phyloP scores from a whole-genome alignment of 352 stramenopile genomes.

The Phytopythium vexans region DNA sequence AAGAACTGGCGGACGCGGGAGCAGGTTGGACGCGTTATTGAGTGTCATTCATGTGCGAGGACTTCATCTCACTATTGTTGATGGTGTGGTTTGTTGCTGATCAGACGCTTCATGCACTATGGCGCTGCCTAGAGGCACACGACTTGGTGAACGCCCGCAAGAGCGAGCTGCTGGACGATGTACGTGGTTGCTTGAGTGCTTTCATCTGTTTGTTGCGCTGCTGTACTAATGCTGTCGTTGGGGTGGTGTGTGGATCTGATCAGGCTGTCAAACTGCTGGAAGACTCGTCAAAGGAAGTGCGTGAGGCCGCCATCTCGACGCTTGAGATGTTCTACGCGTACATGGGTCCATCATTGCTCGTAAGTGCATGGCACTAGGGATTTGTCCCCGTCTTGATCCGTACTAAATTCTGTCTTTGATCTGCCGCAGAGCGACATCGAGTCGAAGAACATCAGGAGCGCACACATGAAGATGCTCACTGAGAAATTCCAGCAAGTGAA shows the following conservation, averaged over 20 bases:
- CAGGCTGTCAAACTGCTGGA: slow-evolving; percentile 67
- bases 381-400: neutral
- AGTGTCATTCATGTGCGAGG: neutral
- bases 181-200: slow-evolving; percentile 18
- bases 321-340: slow-evolving; percentile 76
- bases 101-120: slow-evolving; percentile 65
- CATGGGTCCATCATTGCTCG: slow-evolving; percentile 66
- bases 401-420: neutral
- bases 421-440: slow-evolving; percentile 52
- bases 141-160: slow-evolving; percentile 46
- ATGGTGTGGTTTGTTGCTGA: neutral
- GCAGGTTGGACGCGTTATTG: slow-evolving; percentile 33
- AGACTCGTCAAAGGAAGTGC: slow-evolving; percentile 84
- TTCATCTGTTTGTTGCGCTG: neutral
- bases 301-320: slow-evolving; percentile 57
- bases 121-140: slow-evolving; percentile 54
- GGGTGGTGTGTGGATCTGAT: neutral
- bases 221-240: neutral
- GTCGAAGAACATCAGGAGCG: slow-evolving; percentile 65
- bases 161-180: slow-evolving; percentile 55
- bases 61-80: neutral
- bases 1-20: slow-evolving; percentile 86
- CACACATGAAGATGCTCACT: slow-evolving; percentile 74
- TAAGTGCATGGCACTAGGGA: slow-evolving; percentile 10
- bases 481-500: slow-evolving; percentile 39